Evolutionary conservation across 257 asterid species (phyloP), one percentile per base, ranked within the genome.

Genomic region (Knoxia roxburghii): DNA sequence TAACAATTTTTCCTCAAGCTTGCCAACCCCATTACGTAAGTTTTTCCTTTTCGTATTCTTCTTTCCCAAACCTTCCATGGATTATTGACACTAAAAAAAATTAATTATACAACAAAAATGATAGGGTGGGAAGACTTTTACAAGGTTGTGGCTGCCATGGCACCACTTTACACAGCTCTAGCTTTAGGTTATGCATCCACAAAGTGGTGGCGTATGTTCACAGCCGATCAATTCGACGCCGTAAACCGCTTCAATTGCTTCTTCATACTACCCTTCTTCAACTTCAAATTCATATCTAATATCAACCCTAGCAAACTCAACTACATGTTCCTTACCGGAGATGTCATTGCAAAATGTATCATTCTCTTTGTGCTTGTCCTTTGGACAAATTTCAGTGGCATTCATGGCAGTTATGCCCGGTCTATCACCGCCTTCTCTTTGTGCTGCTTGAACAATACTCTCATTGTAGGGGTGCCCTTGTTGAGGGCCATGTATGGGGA

Each of bases 391-490:
- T 68, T 46, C 5, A 50, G 50, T 7, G 56, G 17, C 10, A n/a
- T n/a, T n/a, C 68, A 45, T 3, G 80, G 83, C 7, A 75, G 55
- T 49, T 59, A 56, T 53, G 24, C 32, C 7, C 68, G 75, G 64
- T 75, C 77, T 0, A 68, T 71, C 41, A 78, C 83, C 0, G 33
- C 68, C 1, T 78, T 78, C 24, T 78, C 80, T 29, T 46, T 78
- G 27, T 64, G 75, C 27, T 58, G 75, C 40, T 21, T 75, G 33
- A 78, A 46, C 52, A 78, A 78, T 41, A 67, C 77, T 2, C 83
- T 78, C 29, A 74, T 80, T 9, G 79, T 80, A 9, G 84, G 84
- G 2, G 81, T 80, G n/a, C 84, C 84, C 7, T 56, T 80, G 5
- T 52, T 73, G 53, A 29, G 45, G 24, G 84, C 84, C 37, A 79